phyloP scores from a whole-genome alignment of 441 rosid genomes.

The Populus trichocarpa region DNA sequence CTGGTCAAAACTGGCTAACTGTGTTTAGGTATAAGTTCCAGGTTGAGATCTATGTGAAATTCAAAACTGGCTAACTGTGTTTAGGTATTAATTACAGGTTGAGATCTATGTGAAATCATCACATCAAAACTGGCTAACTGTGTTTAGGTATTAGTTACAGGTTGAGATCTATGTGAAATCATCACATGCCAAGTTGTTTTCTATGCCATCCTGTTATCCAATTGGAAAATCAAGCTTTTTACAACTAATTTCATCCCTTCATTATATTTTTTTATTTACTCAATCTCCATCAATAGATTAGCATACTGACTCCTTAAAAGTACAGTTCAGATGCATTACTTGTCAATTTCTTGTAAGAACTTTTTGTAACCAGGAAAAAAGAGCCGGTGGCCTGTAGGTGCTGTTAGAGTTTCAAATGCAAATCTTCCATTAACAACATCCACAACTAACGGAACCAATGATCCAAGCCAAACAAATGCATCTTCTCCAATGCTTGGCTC shows the following conservation, averaged over 20 bases:
- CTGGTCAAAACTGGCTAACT: no score
- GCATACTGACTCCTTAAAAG: neutral
- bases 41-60: no score
- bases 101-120: no score
- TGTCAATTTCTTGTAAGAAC: constrained; percentile 70
- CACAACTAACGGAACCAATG: constrained; percentile 61
- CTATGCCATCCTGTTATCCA: no score
- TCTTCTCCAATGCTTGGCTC: constrained; percentile 78
- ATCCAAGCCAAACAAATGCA: constrained; percentile 77
- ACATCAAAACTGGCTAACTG: no score
- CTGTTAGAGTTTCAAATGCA: constrained; percentile 84
- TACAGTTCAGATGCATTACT: constrained; percentile 34
- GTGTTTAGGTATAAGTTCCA: no score
- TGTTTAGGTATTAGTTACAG: no score
- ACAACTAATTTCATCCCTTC: neutral
- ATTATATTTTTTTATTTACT: neutral
- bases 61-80: no score
- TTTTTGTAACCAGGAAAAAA: constrained; percentile 81
- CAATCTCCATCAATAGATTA: neutral
- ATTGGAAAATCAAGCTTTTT: neutral
- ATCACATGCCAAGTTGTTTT: no score
- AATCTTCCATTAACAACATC: constrained; percentile 76
- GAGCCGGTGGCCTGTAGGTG: constrained; percentile 61
- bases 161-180: no score
- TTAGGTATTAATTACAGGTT: no score